These are phyloP conservation scores for Saccharum officinarum DNA, from an alignment of 176 grass and related monocot genomes.

Conservation along the genomic window DNA sequence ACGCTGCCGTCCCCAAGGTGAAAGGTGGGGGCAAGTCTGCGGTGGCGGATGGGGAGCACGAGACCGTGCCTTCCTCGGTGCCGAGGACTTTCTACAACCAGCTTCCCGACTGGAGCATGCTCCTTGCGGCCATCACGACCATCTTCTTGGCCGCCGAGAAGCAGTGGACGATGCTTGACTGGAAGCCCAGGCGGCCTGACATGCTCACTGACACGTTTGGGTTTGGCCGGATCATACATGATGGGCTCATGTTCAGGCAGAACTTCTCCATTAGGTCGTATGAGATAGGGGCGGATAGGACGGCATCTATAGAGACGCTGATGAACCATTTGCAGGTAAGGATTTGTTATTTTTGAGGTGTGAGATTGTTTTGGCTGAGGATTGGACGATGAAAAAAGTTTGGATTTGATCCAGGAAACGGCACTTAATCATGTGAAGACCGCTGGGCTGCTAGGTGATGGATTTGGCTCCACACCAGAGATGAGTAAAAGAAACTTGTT, in stretches of 20 bases:
- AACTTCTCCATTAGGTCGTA: conserved; percentile 94
- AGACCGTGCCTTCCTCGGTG: conserved; percentile 22
- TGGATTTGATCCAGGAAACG: conserved; percentile 53
- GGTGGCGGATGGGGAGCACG: conserved; percentile 50
- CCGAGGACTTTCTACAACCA: conserved; percentile 93
- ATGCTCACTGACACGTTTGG: conserved; percentile 87
- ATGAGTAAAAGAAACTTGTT: conserved; percentile 96
- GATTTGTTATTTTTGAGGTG: conserved; percentile 14
- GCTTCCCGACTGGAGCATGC: conserved; percentile 95
- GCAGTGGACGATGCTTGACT: conserved; percentile 89
- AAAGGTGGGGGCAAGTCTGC: conserved; percentile 50
- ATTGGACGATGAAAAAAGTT: neutral
- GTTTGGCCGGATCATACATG: conserved; percentile 73
- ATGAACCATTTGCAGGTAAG: conserved; percentile 98
- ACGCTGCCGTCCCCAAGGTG: conserved; percentile 74
- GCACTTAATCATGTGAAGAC: conserved; percentile 93
- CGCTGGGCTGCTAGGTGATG: conserved; percentile 80
- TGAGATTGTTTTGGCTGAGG: neutral
- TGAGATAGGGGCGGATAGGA: conserved; percentile 87
- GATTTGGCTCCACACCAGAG: conserved; percentile 93
- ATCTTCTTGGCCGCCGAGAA: conserved; percentile 93
- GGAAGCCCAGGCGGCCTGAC: conserved; percentile 88
- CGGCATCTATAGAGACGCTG: conserved; percentile 87
- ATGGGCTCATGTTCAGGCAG: conserved; percentile 84
- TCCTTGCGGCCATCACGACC: conserved; percentile 82